Base-by-base conservation (phyloP, 768 basidiomycete species). In the Suillus paluster region DNA sequence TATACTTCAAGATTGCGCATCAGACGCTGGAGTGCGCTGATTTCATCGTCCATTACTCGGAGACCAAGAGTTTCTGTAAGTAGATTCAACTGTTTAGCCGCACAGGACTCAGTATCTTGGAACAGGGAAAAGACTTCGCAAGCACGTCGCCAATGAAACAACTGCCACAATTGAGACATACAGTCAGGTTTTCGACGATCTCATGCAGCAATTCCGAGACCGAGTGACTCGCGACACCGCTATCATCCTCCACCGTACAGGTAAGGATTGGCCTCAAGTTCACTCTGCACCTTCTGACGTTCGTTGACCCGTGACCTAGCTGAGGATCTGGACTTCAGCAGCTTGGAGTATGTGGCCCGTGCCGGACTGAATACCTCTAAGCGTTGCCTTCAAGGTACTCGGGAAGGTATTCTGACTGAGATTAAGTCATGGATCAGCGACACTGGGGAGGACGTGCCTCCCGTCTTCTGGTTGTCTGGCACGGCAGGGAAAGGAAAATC, bases 401-500 rank as follows among this genome's bases (percentile, higher is more conserved):
- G 71, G 12, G 23, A 58, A 42, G 63, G 60, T 10, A 64, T 75
- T 36, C 60, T 75, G 33, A 62, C 68, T 11, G 67, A 68, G 25
- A 70, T 77, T 38, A 58, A 53, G 33, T 45, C 63, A 11, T 77
- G 75, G 75, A 56, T 63, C 14, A 61, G 66, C 45, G 10, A 27
- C 53, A 25, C 34, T 17, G 23, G 25, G 17, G 57, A 65, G 41
- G 53, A 58, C 17, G 25, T 50, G 8, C 58, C 61, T 33, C 68
- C 53, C n/a, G 41, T 79, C 7, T 68, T 70, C 48, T 73, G 73
- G 67, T 63, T 80, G 33, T 61, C 57, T 52, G 79, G 75, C 41
- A 64, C 66, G 17, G 77, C 78, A 14, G 80, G 79, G 11, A 68
- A 64, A 11, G 80, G 80, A 11, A 80, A 79, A 64, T 77, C 78